Base-by-base conservation (phyloP, 805 yeast genomes). In the Schwanniomyces vanrijiae region DNA sequence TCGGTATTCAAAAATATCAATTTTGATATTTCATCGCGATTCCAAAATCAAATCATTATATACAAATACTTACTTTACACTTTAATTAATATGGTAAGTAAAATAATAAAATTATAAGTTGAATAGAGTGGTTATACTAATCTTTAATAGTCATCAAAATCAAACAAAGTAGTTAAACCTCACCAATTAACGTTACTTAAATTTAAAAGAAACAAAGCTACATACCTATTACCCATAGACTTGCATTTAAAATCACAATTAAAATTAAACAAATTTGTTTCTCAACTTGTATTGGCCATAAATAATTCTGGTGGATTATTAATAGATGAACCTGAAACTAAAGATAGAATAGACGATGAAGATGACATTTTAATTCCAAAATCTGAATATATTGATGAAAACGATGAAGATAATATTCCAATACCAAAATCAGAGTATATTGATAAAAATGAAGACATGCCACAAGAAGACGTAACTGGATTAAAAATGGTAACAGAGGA, bases 241-340 rank as follows among this genome's bases (percentile, higher is more conserved):
- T 52, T 65, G 31, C 42, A 40, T 45, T 47, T 31, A 33, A 54
- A 52, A 43, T 42, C 47, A 8, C 52, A 57, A 20, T 47, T 53
- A n/a, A 54, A 64, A 2, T n/a, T 60, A 9, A 44, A 54, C 6
- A 44, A 48, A 31, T 47, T 70, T 42, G 52, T 55, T 43, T 45
- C 49, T 3, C 45, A 58, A 16, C 62, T 82, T 20, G 60, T 62
- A 1, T 54, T 58, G 5, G 70, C 75, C 21, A 69, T 82, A 21
- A 71, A 74, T 46, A 51, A 62, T 2, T 68, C 80, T 0, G 86
- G 86, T 1, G 86, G 86, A 0, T 55, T 77, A 31, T 53, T 46
- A 3, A 58, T 74, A 1, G 59, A 52, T 3, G 61, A 63, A 4
- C 56, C 60, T 19, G 66, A 58, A 8, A 66, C 51, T 4, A 43